Base-by-base conservation (phyloP, 305 asterid species). In the Solanum hybrid region DNA sequence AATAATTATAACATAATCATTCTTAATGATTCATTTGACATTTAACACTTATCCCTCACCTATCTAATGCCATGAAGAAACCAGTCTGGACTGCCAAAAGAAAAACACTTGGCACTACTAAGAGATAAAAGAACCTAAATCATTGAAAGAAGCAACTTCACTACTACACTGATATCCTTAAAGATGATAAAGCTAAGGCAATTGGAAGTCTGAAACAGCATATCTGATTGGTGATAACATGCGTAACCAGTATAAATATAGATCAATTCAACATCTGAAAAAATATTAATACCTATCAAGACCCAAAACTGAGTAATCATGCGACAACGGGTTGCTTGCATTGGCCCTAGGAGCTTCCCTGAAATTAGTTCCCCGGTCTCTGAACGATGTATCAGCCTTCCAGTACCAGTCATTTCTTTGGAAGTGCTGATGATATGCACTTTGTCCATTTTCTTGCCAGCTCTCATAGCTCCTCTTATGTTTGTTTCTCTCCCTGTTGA, bases 331-430 rank as follows among this genome's bases (percentile, higher is more conserved):
- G 90, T 92, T 88, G 85, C 88, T 93, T 86, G 93, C 82, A 86
- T 69, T 91, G 90, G 95, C 88, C 87, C 92, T 91, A 80, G 97
- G 94, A 77, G 95, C 29, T 88, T 95, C 95, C 92, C 95, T 90
- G 90, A 89, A 95, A 91, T 94, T 92, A 89, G 92, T 64, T 75
- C 92, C 91, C 38, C 72, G 90, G 88, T 93, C 94, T 90, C 95
- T 89, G 88, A 88, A 91, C 1, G 99, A 96, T 12, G 96, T 89
- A 86, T 96, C 98, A 26, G 92, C 90, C 88, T 96, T 94, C 98
- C 98, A 96, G 91, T 97, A 97, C 99, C 99, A 97, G 92, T 96
- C 99, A 89, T 95, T 94, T 93, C 98, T 94, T 93, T 96, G 99
- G 88, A 85, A 94, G 90, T 96, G 93, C 86, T 96, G 99, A 95